Conservation (phyloP, 2,329 filamentous ascomycete species). For the Botrytis byssoidea region DNA sequence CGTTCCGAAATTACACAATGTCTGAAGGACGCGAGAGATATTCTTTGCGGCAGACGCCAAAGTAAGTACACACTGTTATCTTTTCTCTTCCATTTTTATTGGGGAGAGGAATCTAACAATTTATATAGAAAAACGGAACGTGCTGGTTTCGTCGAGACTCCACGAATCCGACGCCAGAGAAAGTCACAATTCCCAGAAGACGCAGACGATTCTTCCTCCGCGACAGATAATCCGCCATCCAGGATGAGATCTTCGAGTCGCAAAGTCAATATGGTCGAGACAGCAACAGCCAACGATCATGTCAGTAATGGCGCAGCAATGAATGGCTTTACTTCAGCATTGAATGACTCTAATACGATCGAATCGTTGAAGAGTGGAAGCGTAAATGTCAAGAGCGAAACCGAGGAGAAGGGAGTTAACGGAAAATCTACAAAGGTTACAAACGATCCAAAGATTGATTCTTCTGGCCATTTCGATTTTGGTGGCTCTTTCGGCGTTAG, state of each 20-base stretch:
- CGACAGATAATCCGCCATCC: slow-evolving; percentile 34
- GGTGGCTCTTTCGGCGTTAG: slow-evolving; percentile 79
- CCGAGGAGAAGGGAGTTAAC: slow-evolving; percentile 33
- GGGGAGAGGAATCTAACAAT: slow-evolving; percentile 17
- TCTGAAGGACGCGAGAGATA: slow-evolving; percentile 39
- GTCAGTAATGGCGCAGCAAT: slow-evolving; percentile 22
- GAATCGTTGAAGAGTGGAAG: slow-evolving; percentile 15
- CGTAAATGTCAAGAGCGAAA: slow-evolving; percentile 22
- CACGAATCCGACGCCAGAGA: slow-evolving; percentile 44
- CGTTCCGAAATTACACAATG: slow-evolving; percentile 28
- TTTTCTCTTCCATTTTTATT: background rate
- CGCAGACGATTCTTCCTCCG: slow-evolving; percentile 39
- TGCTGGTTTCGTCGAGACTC: slow-evolving; percentile 52
- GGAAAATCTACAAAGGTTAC: slow-evolving; percentile 62
- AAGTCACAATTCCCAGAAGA: slow-evolving; percentile 40
- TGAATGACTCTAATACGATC: slow-evolving; percentile 22
- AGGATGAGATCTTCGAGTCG: slow-evolving; percentile 28
- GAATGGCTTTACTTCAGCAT: slow-evolving; percentile 18
- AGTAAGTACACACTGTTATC: slow-evolving; percentile 29
- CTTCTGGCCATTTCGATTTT: slow-evolving; percentile 73
- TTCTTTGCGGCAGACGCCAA: slow-evolving; percentile 39
- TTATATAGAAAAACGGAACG: slow-evolving; percentile 49
- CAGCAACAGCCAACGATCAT: slow-evolving; percentile 29
- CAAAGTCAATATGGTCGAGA: slow-evolving; percentile 31
- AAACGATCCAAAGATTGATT: slow-evolving; percentile 61